A percentile compares a stretch with the other conserved stretches of the same genome.
Evolutionary conservation across 129 eudicot genomes (phyloP).

Genomic region (Tanacetum coccineum): DNA sequence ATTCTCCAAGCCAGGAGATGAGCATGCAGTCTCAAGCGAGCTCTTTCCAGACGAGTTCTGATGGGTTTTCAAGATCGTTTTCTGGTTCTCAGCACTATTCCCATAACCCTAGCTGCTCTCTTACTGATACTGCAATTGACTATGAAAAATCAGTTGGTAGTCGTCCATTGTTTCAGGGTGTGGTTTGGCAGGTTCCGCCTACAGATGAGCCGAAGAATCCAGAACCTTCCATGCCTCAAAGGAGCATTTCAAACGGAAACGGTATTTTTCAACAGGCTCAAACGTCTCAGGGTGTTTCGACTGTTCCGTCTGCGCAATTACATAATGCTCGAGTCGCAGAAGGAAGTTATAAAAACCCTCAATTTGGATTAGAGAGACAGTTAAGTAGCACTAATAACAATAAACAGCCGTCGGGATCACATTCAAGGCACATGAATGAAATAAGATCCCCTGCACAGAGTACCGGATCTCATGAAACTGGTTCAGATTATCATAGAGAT

Average conservation of each 20-base stretch:
- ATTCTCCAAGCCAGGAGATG: conserved; percentile 78
- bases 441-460: conserved; percentile 60
- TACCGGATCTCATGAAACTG: conserved; percentile 65
- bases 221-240: conserved; percentile 42
- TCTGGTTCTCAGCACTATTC: conserved; percentile 82
- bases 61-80: conserved; percentile 82
- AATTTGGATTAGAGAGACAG: conserved; percentile 56
- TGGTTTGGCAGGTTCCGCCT: conserved; percentile 61
- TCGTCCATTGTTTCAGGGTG: conserved; percentile 81
- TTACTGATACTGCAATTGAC: conserved; percentile 68
- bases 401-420: conserved; percentile 50
- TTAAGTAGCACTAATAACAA: conserved; percentile 49
- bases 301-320: conserved; percentile 43
- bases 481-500: conserved; percentile 54
- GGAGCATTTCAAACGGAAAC: conserved; percentile 47
- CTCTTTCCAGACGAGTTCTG: conserved; percentile 73
- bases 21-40: conserved; percentile 83
- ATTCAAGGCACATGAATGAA: conserved; percentile 41
- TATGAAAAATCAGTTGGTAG: conserved; percentile 88
- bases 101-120: conserved; percentile 95
- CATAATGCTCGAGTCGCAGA: conserved; percentile 42
- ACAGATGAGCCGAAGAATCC: conserved; percentile 43
- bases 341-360: conserved; percentile 48
- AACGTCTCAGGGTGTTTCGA: conserved; percentile 25
- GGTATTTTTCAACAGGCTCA: conserved; percentile 13